phyloP scores from a whole-genome alignment of 78 protist species.

The Acrasis kona region DNA sequence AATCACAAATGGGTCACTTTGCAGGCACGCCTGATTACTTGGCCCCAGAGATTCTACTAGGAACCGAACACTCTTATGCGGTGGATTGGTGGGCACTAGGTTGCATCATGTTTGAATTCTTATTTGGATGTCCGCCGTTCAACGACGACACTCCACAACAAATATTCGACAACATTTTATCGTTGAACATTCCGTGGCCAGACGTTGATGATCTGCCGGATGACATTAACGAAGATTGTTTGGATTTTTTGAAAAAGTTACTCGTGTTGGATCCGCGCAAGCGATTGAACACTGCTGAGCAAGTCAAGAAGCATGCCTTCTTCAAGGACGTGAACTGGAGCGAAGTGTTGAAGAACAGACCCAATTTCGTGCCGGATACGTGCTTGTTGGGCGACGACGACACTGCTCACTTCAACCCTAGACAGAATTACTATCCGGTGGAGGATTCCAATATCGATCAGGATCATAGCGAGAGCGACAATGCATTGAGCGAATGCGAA shows the following conservation, averaged over 20 bases:
- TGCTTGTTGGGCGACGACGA: conserved; percentile 9
- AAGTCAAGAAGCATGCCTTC: conserved; percentile 72
- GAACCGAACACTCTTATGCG: conserved; percentile 53
- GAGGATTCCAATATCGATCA: no score
- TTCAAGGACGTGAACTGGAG: neutral
- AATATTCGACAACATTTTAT: conserved; percentile 40
- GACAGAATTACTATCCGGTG: neutral
- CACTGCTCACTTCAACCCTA: neutral
- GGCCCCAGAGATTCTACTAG: conserved; percentile 86
- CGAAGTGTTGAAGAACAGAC: neutral
- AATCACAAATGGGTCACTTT: no score
- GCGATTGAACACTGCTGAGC: conserved; percentile 45
- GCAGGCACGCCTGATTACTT: conserved; percentile 94
- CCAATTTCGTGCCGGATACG: neutral
- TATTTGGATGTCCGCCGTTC: conserved; percentile 82
- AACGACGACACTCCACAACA: conserved; percentile 71
- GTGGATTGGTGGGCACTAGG: conserved; percentile 97
- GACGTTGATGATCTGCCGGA: neutral
- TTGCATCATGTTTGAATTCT: conserved; percentile 59
- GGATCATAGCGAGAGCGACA: no score
- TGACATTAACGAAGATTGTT: conserved; percentile 8
- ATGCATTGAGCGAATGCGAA: no score
- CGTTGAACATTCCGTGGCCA: conserved; percentile 2
- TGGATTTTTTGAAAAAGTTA: conserved; percentile 57
- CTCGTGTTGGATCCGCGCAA: conserved; percentile 50